Base-by-base conservation (phyloP, 148 eudicot species). In the Polygonum maritimum region DNA sequence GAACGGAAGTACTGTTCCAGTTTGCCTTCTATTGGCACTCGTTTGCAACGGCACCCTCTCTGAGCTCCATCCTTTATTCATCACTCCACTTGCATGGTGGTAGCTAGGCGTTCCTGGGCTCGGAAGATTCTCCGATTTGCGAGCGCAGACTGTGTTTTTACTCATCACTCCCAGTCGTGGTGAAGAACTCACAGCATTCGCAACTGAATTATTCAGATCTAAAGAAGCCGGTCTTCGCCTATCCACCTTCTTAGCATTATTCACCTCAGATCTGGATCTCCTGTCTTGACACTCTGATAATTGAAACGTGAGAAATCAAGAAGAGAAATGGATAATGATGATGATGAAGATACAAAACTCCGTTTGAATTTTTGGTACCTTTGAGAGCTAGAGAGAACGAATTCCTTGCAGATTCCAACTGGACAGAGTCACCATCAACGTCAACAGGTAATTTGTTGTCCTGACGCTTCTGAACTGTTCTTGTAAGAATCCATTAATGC, bases 91-190 rank as follows among this genome's bases (percentile, higher is more conserved):
- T 7, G 81, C 54, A 38, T 87, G 86, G 19, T 86, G 86, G 75
- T 87, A 91, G 79, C 79, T 92, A 2, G 96, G 99, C 0, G 96
- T 90, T 75, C 88, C 94, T 0, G 99, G 99, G 77, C 99, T 95
- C 0, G 87, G 92, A 62, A 91, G 83, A 62, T 85, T 87, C 6
- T 91, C 87, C 2, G 84, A 76, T 79, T 78, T 81, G 18, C 82
- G 78, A 26, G 80, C 9, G 8, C 76, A 40, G 67, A 71, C 78
- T 26, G 88, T 62, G 75, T 52, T 80, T 70, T 92, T 92, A 85
- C 85, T 94, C 88, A 89, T 86, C 38, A 63, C 81, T 76, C 82
- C 91, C 12, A 87, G 52, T 51, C 90, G 80, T 1, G 98, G 98
- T 6, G 98, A 92, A 21, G 86, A 85, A 67, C 73, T 85, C 41